Evolutionary conservation across 805 yeast species (phyloP), one percentile per base, ranked within the genome.

Genomic region (Maudiozyma turicensis): DNA sequence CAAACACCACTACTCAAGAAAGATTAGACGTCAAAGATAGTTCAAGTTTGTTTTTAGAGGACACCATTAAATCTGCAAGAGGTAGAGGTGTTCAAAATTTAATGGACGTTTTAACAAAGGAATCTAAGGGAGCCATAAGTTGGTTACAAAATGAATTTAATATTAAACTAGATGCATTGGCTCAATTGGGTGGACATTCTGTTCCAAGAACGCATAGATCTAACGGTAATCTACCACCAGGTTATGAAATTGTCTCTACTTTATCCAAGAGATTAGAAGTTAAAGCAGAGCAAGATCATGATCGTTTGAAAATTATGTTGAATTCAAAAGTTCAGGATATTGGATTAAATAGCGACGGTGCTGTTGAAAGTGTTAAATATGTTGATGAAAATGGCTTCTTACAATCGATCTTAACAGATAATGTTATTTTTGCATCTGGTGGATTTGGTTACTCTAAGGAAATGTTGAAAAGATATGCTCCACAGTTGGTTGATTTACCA

Each of bases 201-300:
- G 78, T 73, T 46, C 81, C 88, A 33, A 73, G 95, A 61, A 86
- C 95, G 1, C 95, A 86, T 63, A 74, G 95, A 56, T 90, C 93
- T 1, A 75, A 77, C 11, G 72, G 74, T 5, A 72, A 71, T 20
- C 61, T 77, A 20, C 82, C 83, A 11, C 84, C 84, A 4, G 84
- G 84, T 0, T 78, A 72, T 65, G 81, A 78, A 43, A 77, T 80
- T 29, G 68, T 80, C 0, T 72, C 77, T 2, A 69, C 76, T 2
- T 58, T 78, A 48, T 66, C 71, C 38, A 69, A 70, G 41, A 61
- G 60, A 26, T 51, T 77, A 6, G 60, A 72, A 39, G 49, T 59
- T 4, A 50, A 61, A n/a, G 57, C 67, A 1, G 58, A 65, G 29
- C 47, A 51, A 6, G 53, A 61, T 8, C 58, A 61, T 11, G 51